Conservation (phyloP, 1,284 basidiomycete species). For the Anthracocystis panici-leucophaei region DNA sequence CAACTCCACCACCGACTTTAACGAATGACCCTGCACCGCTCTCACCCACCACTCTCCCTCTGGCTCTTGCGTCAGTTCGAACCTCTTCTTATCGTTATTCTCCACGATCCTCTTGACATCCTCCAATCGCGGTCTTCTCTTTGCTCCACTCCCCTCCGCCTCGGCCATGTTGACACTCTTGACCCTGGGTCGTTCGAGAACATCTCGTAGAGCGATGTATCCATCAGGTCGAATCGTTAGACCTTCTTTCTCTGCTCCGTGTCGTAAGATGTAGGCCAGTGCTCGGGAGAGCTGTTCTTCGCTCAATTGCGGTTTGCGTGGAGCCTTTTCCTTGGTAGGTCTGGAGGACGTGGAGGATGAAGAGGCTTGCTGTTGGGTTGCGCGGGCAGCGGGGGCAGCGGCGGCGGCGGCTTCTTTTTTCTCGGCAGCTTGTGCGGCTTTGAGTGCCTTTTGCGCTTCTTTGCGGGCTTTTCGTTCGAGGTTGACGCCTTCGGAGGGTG, state of each 20-base stretch:
- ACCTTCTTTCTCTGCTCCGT: slow-evolving; percentile 82
- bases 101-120: slow-evolving; percentile 55
- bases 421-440: slow-evolving; percentile 33
- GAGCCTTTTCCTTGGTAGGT: not conserved
- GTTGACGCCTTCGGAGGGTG: slow-evolving; percentile 9
- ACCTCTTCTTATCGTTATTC: slow-evolving; percentile 65
- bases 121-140: slow-evolving; percentile 29
- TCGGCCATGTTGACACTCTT: slow-evolving; percentile 59
- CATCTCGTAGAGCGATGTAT: slow-evolving; percentile 78
- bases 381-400: not conserved
- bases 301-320: slow-evolving; percentile 6
- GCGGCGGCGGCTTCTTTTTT: slow-evolving; percentile 22
- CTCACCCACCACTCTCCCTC: slow-evolving; percentile 74
- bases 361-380: slow-evolving; percentile 8
- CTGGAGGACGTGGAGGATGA: slow-evolving; percentile 3
- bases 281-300: slow-evolving; percentile 77
- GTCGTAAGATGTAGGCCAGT: slow-evolving; percentile 84
- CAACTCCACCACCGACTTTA: slow-evolving; percentile 74
- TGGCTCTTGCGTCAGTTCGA: slow-evolving; percentile 60
- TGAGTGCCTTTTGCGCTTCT: slow-evolving; percentile 48
- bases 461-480: slow-evolving; percentile 49
- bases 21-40: slow-evolving; percentile 93
- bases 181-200: slow-evolving; percentile 54
- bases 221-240: slow-evolving; percentile 82
- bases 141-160: slow-evolving; percentile 3